Evolutionary conservation across 78 protist genomes (phyloP), one percentile per base, ranked within the genome.

Genomic region (Dictyostelium purpureum): DNA sequence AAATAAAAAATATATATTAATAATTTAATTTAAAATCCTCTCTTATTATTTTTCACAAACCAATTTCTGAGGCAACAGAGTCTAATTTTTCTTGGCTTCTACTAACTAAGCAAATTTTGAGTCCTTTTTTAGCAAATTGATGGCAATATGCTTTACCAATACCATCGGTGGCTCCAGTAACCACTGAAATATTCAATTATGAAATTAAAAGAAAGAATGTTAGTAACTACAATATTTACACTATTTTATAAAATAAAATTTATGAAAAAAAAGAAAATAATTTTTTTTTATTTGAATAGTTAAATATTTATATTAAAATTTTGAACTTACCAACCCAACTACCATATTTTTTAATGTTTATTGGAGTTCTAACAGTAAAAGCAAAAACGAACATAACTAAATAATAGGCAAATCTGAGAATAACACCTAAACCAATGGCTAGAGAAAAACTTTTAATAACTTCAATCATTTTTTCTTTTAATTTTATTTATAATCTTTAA

Each of bases 141-240:
- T 63, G 28, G 2, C 93, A 65, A 43, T 74, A 77, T 24, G 94
- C 97, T 40, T 79, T 87, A 16, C 97, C 97, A 56, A 95, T 95
- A 47, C 97, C 97, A 79, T 95, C 97, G 26, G 96, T 79, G 4
- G 96, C 92, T 24, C 97, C 97, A 52, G 97, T 95, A 6, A 95
- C 77, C 6, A 95, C 93, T 6, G 95, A n/a, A n/a, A n/a, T n/a
- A n/a, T n/a, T n/a, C n/a, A n/a, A n/a, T n/a, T n/a, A n/a, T n/a
- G n/a, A n/a, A n/a, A n/a, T n/a, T n/a, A n/a, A n/a, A n/a, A n/a
- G n/a, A n/a, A n/a, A n/a, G n/a, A n/a, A n/a, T n/a, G n/a, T n/a
- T n/a, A n/a, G n/a, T n/a, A n/a, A n/a, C n/a, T n/a, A n/a, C n/a
- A n/a, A n/a, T n/a, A n/a, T n/a, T n/a, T n/a, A n/a, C n/a, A n/a